Evolutionary conservation across 768 basidiomycete species (phyloP).

Genomic region (Leccinum disarticulatum): DNA sequence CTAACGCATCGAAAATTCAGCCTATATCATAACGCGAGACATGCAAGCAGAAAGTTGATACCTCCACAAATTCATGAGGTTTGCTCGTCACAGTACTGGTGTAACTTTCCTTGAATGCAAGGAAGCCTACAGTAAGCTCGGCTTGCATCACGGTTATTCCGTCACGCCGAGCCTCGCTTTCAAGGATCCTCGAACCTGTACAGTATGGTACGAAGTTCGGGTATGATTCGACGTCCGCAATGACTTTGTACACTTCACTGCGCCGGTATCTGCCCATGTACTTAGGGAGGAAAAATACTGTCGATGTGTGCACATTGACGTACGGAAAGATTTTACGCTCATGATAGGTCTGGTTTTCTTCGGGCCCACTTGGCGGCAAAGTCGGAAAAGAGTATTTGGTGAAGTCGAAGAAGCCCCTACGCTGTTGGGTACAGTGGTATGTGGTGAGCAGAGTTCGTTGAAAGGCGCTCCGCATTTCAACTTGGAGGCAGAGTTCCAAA

Average conservation of each 20-base stretch:
- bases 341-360: slow-evolving; percentile 63
- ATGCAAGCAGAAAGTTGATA: slow-evolving; percentile 12
- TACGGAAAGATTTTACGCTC: slow-evolving; percentile 89
- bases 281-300: slow-evolving; percentile 11
- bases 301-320: slow-evolving; percentile 34
- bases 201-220: slow-evolving; percentile 89
- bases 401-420: slow-evolving; percentile 48
- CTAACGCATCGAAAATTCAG: slow-evolving; percentile 37
- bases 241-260: slow-evolving; percentile 78
- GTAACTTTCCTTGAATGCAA: slow-evolving; percentile 85
- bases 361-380: slow-evolving; percentile 28
- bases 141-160: slow-evolving; percentile 62
- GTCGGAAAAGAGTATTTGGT: slow-evolving; percentile 48
- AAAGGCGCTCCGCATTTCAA: slow-evolving; percentile 22
- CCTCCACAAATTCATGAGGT: slow-evolving; percentile 79
- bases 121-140: slow-evolving; percentile 86
- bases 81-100: slow-evolving; percentile 78
- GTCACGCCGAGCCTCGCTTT: slow-evolving; percentile 27
- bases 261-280: slow-evolving; percentile 61
- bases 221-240: slow-evolving; percentile 87
- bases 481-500: not conserved
- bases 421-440: slow-evolving; percentile 1
- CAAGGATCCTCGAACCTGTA: slow-evolving; percentile 65
- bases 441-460: slow-evolving; percentile 8
- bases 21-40: not conserved